A percentile compares a stretch with the other conserved stretches of the same genome.
These are phyloP conservation scores for Hordeum marinum DNA, from an alignment of 176 grass and related monocot species.

Conservation along the genomic window DNA sequence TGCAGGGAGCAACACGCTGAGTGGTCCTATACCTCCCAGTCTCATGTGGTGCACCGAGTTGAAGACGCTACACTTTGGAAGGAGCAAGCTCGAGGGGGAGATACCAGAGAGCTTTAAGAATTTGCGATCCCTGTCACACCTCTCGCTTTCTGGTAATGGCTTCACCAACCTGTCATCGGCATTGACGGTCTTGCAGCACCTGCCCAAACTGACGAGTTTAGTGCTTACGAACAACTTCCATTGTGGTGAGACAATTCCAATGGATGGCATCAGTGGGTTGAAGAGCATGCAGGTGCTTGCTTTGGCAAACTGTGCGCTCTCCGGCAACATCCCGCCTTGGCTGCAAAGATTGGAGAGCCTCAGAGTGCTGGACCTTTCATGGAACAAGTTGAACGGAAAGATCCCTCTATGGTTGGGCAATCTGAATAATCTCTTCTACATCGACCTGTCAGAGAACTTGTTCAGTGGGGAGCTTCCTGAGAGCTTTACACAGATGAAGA, in stretches of 20 bases:
- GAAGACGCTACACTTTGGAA: constrained; percentile 46
- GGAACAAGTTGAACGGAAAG: constrained; percentile 50
- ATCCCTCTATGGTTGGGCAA: constrained; percentile 52
- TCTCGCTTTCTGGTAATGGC: constrained; percentile 37
- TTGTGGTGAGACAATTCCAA: constrained; percentile 31
- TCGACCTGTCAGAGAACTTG: constrained; percentile 63
- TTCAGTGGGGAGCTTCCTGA: constrained; percentile 49
- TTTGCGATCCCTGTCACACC: constrained; percentile 30
- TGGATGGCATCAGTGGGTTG: constrained; percentile 39
- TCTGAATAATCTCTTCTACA: constrained; percentile 52
- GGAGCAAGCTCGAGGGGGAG: constrained; percentile 40
- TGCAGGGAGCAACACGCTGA: constrained; percentile 51
- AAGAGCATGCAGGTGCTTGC: constrained; percentile 45
- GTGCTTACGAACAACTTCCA: constrained; percentile 46
- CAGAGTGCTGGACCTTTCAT: constrained; percentile 58
- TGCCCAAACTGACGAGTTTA: constrained; percentile 42
- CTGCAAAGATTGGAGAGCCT: constrained; percentile 19
- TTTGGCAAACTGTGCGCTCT: constrained; percentile 47
- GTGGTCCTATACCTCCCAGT: constrained; percentile 46
- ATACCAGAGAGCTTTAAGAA: constrained; percentile 45
- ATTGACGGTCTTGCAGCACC: constrained; percentile 44
- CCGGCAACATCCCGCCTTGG: constrained; percentile 40
- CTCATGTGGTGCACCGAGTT: constrained; percentile 27
- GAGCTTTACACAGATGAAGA: constrained; percentile 44
- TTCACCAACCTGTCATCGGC: constrained; percentile 44